A percentile compares a stretch with the other conserved stretches of the same genome.
Conservation (phyloP, 2,329 filamentous ascomycete genomes). For the Neofusicoccum sp. region DNA sequence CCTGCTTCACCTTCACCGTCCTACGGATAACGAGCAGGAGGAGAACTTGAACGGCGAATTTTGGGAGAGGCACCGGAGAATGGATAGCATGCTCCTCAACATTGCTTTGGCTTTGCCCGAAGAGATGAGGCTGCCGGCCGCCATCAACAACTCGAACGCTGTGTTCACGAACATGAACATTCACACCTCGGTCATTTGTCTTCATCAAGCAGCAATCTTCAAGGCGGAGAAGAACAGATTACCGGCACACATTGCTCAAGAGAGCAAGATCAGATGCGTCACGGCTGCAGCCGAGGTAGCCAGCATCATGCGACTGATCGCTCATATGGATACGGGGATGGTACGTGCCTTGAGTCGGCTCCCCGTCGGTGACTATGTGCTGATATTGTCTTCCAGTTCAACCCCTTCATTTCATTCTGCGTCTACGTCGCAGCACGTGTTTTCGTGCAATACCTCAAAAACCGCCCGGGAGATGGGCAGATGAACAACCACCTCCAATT, state of each 20-base stretch:
- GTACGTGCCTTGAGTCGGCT: slow-evolving; percentile 53
- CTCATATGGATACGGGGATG: slow-evolving; percentile 78
- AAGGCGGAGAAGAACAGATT: slow-evolving; percentile 89
- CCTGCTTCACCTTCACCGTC: slow-evolving; percentile 84
- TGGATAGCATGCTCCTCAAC: slow-evolving; percentile 89
- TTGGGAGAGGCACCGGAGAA: slow-evolving; percentile 86
- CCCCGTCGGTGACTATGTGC: background rate
- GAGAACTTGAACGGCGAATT: slow-evolving; percentile 89
- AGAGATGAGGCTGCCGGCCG: slow-evolving; percentile 73
- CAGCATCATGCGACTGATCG: slow-evolving; percentile 92
- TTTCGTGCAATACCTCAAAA: slow-evolving; percentile 96
- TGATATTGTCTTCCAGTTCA: slow-evolving; percentile 64
- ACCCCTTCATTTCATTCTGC: slow-evolving; percentile 92
- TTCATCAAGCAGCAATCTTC: slow-evolving; percentile 98
- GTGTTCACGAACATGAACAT: slow-evolving; percentile 97
- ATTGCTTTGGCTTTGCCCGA: slow-evolving; percentile 80
- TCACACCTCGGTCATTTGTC: slow-evolving; percentile 90
- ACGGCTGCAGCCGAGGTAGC: slow-evolving; percentile 92
- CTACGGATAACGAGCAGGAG: slow-evolving; percentile 76
- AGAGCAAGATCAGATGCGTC: slow-evolving; percentile 91
- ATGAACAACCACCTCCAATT: slow-evolving; percentile 83
- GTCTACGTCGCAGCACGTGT: slow-evolving; percentile 94
- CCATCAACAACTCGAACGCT: slow-evolving; percentile 75
- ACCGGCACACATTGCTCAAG: slow-evolving; percentile 71
- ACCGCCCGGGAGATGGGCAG: slow-evolving; percentile 78